Percentiles rank a stretch among this genome's conserved stretches.
Evolutionary conservation across 495 filamentous ascomycete genomes (phyloP).

Genomic region (Parathielavia hyrcaniae): DNA sequence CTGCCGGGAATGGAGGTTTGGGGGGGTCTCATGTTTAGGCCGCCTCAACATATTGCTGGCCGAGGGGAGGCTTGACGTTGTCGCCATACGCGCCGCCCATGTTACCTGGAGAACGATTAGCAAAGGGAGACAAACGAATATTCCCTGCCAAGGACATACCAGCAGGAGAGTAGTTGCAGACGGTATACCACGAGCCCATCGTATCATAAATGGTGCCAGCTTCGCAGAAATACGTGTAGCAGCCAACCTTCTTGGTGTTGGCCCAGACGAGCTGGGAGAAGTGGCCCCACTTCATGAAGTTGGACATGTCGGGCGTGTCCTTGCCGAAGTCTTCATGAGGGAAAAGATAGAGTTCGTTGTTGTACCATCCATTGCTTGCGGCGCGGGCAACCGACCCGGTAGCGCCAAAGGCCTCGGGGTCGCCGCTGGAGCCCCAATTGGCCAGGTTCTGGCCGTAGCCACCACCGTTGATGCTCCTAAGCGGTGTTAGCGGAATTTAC

Average conservation of each 20-base stretch:
- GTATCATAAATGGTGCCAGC: slow-evolving; percentile 43
- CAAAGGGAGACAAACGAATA: neutral
- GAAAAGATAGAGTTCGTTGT: slow-evolving; percentile 57
- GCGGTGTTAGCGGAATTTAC: slow-evolving; percentile 11
- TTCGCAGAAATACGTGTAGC: slow-evolving; percentile 53
- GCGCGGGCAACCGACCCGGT: slow-evolving; percentile 51
- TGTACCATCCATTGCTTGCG: slow-evolving; percentile 78
- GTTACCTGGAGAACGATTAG: slow-evolving; percentile 53
- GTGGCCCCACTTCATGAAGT: slow-evolving; percentile 73
- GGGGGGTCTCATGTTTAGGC: neutral
- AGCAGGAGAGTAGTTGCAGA: slow-evolving; percentile 81
- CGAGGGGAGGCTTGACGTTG: slow-evolving; percentile 55
- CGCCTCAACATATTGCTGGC: slow-evolving; percentile 24
- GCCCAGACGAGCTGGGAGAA: slow-evolving; percentile 91
- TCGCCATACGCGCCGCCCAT: slow-evolving; percentile 55
- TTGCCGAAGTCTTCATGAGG: slow-evolving; percentile 36
- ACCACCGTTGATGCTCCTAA: slow-evolving; percentile 48
- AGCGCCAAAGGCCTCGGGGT: slow-evolving; percentile 27
- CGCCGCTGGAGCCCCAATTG: slow-evolving; percentile 33
- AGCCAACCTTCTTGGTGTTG: slow-evolving; percentile 62
- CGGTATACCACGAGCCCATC: slow-evolving; percentile 53
- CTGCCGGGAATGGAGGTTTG: neutral
- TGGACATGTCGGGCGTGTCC: slow-evolving; percentile 46
- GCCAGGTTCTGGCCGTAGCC: slow-evolving; percentile 85
- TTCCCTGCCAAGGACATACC: slow-evolving; percentile 41